Base-by-base conservation (phyloP, 169 alveolate species). In the Eimeria praecox region DNA sequence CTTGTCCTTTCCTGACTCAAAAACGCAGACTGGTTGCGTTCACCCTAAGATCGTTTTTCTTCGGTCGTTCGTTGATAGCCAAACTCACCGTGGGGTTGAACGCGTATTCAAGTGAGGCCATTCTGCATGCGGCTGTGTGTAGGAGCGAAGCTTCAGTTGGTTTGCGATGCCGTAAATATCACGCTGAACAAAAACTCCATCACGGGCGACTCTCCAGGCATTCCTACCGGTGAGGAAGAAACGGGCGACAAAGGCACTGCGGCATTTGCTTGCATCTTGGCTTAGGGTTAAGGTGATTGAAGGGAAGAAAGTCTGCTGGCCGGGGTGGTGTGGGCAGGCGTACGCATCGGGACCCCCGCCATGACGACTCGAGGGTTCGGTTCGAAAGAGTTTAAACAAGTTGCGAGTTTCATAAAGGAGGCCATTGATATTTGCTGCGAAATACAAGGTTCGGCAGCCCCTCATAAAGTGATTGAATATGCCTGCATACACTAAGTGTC, bases 271-370 rank as follows among this genome's bases (percentile, higher is more conserved):
- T 30, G 16, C 91, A 27, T 40, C 71, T 20, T 12, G 22, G 54
- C 12, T 54, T 33, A 3, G 75, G 14, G 35, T 38, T 54, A 22
- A n/a, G 35, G 64, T n/a, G 1, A 46, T 46, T 18, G 14, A 27
- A 56, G 66, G n/a, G 16, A 64, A 0, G 75, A 22, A 9, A 38
- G 78, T 66, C 8, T n/a, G 22, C 42, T 33, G 44, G 69, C 69
- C 27, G 69, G 8, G 46, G 46, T 5, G n/a, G 42, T n/a, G 73
- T 16, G 33, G 18, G 44, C 93, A 62, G 98, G 98, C 27, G 92
- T 97, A 40, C 96, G 98, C 38, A 96, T 97, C 24, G 99, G 99
- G n/a, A 97, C 99, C n/a, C 99, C 99, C 35, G 99, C 99, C 69
- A 97, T 99, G 97, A 98, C 99, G 52, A 97, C 99, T 30, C 95